These are phyloP conservation scores for Drechslera avenae DNA, from an alignment of 2,329 filamentous ascomycete species.

Conservation along the genomic window DNA sequence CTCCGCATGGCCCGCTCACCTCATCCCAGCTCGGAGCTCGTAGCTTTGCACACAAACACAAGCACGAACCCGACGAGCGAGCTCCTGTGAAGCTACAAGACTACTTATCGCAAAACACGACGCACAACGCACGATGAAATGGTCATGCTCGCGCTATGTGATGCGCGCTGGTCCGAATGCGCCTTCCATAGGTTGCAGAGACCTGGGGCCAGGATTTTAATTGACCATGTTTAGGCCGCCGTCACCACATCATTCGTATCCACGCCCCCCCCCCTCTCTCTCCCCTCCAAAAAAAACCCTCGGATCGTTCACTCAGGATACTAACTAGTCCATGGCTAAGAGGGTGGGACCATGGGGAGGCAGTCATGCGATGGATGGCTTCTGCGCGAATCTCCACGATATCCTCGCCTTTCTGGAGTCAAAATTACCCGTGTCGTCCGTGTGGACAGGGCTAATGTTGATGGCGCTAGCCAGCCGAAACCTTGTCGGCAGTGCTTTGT, in stretches of 20 bases:
- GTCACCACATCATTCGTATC: too few relatives aligned
- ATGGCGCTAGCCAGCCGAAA: conserved; percentile 20
- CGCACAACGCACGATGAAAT: background rate
- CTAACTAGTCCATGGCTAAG: background rate
- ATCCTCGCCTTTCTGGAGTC: conserved; percentile 12
- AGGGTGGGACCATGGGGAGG: background rate
- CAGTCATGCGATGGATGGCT: background rate
- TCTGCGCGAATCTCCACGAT: conserved; percentile 2
- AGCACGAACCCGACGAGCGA: background rate
- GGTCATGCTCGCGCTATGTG: background rate
- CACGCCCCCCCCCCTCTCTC: too few relatives aligned
- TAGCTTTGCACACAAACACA: background rate
- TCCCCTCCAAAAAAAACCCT: too few relatives aligned
- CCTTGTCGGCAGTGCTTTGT: conserved; percentile 2
- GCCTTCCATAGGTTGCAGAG: too few relatives aligned
- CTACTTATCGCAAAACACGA: background rate
- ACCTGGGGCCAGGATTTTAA: too few relatives aligned
- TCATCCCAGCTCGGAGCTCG: conserved; percentile 2
- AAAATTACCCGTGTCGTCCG: conserved; percentile 19
- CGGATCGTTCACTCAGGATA: background rate
- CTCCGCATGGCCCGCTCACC: conserved; percentile 15
- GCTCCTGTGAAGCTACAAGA: background rate
- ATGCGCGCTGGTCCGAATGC: too few relatives aligned
- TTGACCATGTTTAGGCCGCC: too few relatives aligned
- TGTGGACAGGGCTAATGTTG: conserved; percentile 11